These are phyloP conservation scores for Ambrosiella beaveri DNA, from an alignment of 2,329 filamentous ascomycete species.

Conservation along the genomic window DNA sequence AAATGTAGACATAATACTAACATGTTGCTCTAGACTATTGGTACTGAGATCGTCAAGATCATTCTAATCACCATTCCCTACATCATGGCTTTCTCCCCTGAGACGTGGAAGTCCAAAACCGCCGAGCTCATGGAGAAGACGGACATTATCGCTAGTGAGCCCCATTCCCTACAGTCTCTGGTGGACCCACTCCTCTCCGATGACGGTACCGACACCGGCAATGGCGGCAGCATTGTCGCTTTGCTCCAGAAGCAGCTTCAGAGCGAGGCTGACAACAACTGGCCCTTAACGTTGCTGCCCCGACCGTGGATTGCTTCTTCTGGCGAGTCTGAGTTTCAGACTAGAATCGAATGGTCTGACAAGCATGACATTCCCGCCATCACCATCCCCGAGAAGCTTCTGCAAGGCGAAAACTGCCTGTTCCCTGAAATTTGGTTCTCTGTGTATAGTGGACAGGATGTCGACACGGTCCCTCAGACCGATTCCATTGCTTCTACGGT, in stretches of 20 bases:
- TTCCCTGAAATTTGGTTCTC: constrained; percentile 93
- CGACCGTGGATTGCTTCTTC: constrained; percentile 48
- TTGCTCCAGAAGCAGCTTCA: constrained; percentile 77
- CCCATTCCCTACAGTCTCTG: constrained; percentile 65
- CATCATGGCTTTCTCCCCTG: constrained; percentile 56
- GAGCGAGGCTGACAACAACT: constrained; percentile 53
- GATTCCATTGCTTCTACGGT: constrained; percentile 64
- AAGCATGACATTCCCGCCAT: constrained; percentile 69
- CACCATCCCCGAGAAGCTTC: constrained; percentile 56
- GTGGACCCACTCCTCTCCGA: constrained; percentile 60
- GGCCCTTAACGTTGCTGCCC: constrained; percentile 55
- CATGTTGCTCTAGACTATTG: constrained; percentile 33
- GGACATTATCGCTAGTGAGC: constrained; percentile 79
- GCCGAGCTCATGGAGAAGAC: constrained; percentile 77
- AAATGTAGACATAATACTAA: not conserved
- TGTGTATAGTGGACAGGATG: constrained; percentile 71
- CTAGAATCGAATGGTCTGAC: constrained; percentile 39
- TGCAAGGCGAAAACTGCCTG: constrained; percentile 55
- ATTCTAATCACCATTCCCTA: constrained; percentile 92
- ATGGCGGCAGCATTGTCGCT: constrained; percentile 53
- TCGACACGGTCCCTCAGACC: constrained; percentile 70
- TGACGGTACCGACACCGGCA: constrained; percentile 44
- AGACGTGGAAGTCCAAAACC: constrained; percentile 55
- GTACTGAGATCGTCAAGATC: constrained; percentile 85
- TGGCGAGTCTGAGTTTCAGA: constrained; percentile 41